Conservation (phyloP, 371 early-diverging fungal species). For the Batkoa obscura region DNA sequence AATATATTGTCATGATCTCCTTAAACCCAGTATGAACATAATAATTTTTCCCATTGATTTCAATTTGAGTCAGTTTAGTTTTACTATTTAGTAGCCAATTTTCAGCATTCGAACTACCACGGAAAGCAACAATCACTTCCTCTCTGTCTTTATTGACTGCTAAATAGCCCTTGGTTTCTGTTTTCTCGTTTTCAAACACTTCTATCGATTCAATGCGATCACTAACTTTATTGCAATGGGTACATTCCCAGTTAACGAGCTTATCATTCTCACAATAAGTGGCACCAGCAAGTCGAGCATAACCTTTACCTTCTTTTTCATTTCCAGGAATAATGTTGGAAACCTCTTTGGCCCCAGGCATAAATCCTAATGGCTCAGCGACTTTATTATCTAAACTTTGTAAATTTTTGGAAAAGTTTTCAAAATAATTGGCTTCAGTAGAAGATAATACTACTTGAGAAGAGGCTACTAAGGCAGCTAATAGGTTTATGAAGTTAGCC, state of each 20-base stretch:
- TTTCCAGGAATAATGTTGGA: too few species aligned
- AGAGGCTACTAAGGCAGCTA: too few species aligned
- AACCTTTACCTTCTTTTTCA: background rate
- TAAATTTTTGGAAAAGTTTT: too few species aligned
- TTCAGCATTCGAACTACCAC: background rate
- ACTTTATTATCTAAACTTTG: too few species aligned
- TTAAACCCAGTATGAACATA: background rate
- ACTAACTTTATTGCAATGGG: background rate
- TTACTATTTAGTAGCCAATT: background rate
- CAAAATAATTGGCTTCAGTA: too few species aligned
- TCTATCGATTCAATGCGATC: background rate
- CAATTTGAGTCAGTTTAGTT: background rate
- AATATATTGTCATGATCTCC: background rate
- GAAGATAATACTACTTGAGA: too few species aligned
- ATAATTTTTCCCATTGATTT: background rate
- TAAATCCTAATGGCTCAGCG: too few species aligned
- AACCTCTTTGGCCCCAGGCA: too few species aligned
- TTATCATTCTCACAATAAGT: background rate
- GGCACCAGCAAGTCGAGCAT: background rate
- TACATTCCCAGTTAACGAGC: background rate
- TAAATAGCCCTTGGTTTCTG: background rate
- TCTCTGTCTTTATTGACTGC: background rate
- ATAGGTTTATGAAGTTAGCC: too few species aligned
- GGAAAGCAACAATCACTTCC: background rate
- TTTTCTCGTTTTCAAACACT: background rate